Evolutionary conservation across 208 protist species (phyloP), one percentile per base, ranked within the genome.

Genomic region (Trypanosoma boissoni): DNA sequence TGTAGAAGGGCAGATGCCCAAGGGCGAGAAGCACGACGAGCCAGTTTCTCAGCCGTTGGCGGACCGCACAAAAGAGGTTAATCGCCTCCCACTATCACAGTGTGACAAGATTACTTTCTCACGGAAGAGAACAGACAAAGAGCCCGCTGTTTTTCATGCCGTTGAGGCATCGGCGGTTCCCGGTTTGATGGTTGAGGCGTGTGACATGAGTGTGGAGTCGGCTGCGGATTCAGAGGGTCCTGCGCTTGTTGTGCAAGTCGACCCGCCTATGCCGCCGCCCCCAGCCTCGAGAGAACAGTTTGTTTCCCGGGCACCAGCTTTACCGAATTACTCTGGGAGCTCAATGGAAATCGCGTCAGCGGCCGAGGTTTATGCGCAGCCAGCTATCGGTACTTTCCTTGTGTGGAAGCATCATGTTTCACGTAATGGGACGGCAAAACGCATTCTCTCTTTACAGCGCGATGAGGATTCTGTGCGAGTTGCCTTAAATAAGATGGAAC

Each of bases 321-420:
- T 4, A 31, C 50, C 6, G 50, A n/a, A n/a, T n/a, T n/a, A n/a
- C n/a, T n/a, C n/a, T 6, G 12, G 12, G 12, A 39, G 12, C 12
- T 39, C 34, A 39, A 16, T 39, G 34, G 34, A 39, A 39, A 39
- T 39, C 34, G 34, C 34, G 12, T 12, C 34, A 39, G 12, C 8
- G 12, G 34, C 6, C 34, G 34, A 39, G 34, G 12, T 16, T 39
- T 12, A 44, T 20, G 20, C 20, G 3, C 28, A 34, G 37, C 48
- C 50, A 20, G 32, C 28, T 55, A 52, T 42, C 23, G 61, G 54
- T 26, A 65, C 46, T 10, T 65, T 85, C 71, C 48, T 49, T 49
- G 56, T 85, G 3, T 58, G 68, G 59, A 88, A 88, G 61, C 82
- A 88, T 45, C 82, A 88, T 63, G 53, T 77, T 43, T 86, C 78